phyloP scores from a whole-genome alignment of 192 early-diverging fungal species.

The Blastocladiella britannica region DNA sequence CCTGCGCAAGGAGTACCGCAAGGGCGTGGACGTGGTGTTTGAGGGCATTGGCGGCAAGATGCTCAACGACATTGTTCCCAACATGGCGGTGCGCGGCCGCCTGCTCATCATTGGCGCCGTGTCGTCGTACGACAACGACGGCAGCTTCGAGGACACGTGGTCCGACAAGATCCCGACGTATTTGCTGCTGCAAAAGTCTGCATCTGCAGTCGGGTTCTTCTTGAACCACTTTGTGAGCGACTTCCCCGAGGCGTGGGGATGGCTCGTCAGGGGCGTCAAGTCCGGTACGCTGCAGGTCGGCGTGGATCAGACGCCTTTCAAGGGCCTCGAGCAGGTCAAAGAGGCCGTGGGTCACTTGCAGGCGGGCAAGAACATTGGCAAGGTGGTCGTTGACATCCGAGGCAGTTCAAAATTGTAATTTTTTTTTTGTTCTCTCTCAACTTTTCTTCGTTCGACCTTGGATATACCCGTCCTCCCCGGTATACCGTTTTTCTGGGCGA shows the following conservation, averaged over 20 bases:
- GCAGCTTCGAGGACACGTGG: slow-evolving; percentile 8
- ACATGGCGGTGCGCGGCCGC: slow-evolving; percentile 7
- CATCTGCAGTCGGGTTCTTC: slow-evolving; percentile 31
- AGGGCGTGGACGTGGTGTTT: slow-evolving; percentile 34
- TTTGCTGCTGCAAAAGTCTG: slow-evolving; percentile 22
- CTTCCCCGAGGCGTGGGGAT: slow-evolving; percentile 11
- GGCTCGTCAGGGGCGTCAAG: slow-evolving; percentile 9
- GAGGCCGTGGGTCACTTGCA: slow-evolving; percentile 24
- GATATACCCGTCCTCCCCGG: too few relatives aligned
- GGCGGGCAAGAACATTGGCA: slow-evolving; percentile 31
- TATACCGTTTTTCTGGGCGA: too few relatives aligned
- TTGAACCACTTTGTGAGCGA: slow-evolving; percentile 20
- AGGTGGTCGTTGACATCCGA: slow-evolving; percentile 20
- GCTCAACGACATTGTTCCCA: slow-evolving; percentile 18
- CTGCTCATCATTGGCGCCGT: slow-evolving; percentile 18
- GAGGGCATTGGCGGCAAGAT: slow-evolving; percentile 33
- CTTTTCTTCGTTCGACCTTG: too few relatives aligned
- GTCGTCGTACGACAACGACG: slow-evolving; percentile 7
- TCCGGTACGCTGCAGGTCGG: slow-evolving; percentile 16
- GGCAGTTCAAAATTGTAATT: slow-evolving; percentile 10
- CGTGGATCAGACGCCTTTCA: slow-evolving; percentile 17
- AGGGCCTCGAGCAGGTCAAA: slow-evolving; percentile 13
- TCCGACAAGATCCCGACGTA: slow-evolving; percentile 20
- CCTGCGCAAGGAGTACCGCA: slow-evolving; percentile 28
- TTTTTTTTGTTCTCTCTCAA: too few relatives aligned